A percentile compares a stretch with the other conserved stretches of the same genome.
These are phyloP conservation scores for Claviceps sp. DNA, from an alignment of 2,329 filamentous ascomycete genomes.

Conservation along the genomic window DNA sequence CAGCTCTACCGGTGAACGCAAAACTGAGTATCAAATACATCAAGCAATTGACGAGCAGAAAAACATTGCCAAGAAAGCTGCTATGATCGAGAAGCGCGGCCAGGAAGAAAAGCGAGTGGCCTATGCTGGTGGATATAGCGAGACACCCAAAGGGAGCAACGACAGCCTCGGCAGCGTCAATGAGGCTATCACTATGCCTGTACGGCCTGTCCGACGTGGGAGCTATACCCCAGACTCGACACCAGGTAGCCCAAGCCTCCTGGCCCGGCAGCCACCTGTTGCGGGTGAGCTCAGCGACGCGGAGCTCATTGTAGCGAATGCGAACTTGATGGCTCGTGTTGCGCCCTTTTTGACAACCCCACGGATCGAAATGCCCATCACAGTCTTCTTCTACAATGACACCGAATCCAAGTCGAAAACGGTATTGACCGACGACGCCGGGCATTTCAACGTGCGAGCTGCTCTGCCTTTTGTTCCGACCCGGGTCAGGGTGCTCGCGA, in stretches of 20 bases:
- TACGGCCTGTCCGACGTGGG: slow-evolving; percentile 15
- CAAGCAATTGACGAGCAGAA: slow-evolving; percentile 45
- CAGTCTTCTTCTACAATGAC: slow-evolving; percentile 91
- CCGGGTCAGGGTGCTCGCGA: slow-evolving; percentile 74
- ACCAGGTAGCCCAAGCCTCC: slow-evolving; percentile 29
- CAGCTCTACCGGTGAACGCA: slow-evolving; percentile 8
- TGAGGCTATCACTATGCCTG: slow-evolving; percentile 6
- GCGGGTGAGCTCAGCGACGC: slow-evolving; percentile 54
- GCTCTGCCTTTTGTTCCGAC: slow-evolving; percentile 83
- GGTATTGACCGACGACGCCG: slow-evolving; percentile 72
- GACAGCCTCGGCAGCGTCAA: slow-evolving; percentile 18
- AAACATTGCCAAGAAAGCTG: slow-evolving; percentile 60
- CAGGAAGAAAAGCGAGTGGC: slow-evolving; percentile 59
- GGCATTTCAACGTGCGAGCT: slow-evolving; percentile 73
- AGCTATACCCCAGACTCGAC: slow-evolving; percentile 25
- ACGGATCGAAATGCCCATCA: slow-evolving; percentile 63
- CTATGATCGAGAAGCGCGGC: slow-evolving; percentile 60
- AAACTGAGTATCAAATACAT: slow-evolving; percentile 16
- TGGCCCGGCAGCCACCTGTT: slow-evolving; percentile 22
- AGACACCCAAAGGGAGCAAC: slow-evolving; percentile 39
- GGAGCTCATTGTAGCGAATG: slow-evolving; percentile 69
- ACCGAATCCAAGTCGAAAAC: slow-evolving; percentile 69
- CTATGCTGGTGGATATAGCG: slow-evolving; percentile 60
- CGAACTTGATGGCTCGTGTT: slow-evolving; percentile 75
- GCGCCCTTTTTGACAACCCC: slow-evolving; percentile 84